Base-by-base conservation (phyloP, 306 rosid species). In the Echinosophora koreensis region DNA sequence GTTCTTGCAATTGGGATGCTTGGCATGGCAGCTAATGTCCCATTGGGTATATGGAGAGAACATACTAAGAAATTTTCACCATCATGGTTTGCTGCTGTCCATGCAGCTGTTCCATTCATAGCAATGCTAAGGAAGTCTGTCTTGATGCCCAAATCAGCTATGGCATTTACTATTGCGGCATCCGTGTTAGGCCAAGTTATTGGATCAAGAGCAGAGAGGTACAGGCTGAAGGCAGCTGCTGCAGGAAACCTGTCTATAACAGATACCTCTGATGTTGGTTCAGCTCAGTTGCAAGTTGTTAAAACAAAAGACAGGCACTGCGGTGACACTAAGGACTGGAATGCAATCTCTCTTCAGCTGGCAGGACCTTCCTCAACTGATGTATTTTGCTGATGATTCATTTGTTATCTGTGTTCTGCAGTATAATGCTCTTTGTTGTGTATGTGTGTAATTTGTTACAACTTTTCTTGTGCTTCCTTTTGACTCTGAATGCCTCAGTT, bases 91-190 rank as follows among this genome's bases (percentile, higher is more conserved):
- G 87, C 89, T 28, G 98, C 98, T 2, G 92, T 95, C 49, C 98
- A 95, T 69, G 98, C 97, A 5, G 98, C 98, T 64, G 98, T 95
- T 78, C 98, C 98, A 57, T 95, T 95, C 90, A 92, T 95, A 84
- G 98, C 85, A n/a, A 77, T 95, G 82, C 93, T 95, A 30, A 87
- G 98, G 88, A 95, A 95, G 84, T 81, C 98, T 28, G 84, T 95
- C 32, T 67, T 95, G 27, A 95, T 95, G 98, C 98, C 98, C 8
- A 95, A 95, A 85, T 41, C 99, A 39, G 99, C 97, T 12, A 92
- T 95, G 99, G 99, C 97, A 6, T 92, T 95, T 71, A 95, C 97
- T 35, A 95, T 95, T 74, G 99, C 96, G 3, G 97, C 99, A 78
- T 95, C 97, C 1, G 74, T 92, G 18, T 80, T 95, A 59, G 99